A percentile compares a stretch with the other conserved stretches of the same genome.
phyloP scores from a whole-genome alignment of 495 filamentous ascomycete species.

The Hypoxylon fuscum region DNA sequence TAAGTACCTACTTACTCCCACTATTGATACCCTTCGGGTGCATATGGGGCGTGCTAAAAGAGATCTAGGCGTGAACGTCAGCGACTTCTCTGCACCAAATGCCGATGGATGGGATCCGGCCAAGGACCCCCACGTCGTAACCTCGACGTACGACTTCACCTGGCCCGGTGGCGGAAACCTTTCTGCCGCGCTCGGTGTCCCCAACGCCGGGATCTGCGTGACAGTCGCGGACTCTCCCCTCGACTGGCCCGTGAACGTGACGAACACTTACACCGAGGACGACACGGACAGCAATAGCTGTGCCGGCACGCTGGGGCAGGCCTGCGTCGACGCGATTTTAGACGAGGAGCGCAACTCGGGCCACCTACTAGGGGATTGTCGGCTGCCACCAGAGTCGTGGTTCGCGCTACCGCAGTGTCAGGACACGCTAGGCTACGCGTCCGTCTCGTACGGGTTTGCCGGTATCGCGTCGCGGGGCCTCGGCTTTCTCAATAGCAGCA shows the following conservation, averaged over 20 bases:
- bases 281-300: background rate
- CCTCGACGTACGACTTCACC: background rate
- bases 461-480: background rate
- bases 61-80: background rate
- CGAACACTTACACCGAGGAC: background rate
- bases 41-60: conserved; percentile 1
- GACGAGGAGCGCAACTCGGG: background rate
- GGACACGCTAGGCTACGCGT: background rate
- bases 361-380: background rate
- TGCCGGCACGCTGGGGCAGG: background rate
- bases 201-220: background rate
- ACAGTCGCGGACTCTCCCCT: background rate
- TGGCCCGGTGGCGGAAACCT: conserved; percentile 1
- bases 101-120: background rate
- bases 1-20: background rate
- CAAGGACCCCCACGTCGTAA: background rate
- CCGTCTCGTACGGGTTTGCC: background rate
- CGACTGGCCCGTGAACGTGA: background rate
- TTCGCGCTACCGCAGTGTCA: background rate
- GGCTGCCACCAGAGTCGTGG: background rate
- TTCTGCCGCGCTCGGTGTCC: background rate
- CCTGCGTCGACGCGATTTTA: background rate
- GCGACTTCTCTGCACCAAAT: conserved; percentile 1
- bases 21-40: background rate
- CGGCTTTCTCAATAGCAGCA: background rate